These are phyloP conservation scores for Prunus fruticosa DNA, from an alignment of 306 rosid genomes.

Conservation along the genomic window DNA sequence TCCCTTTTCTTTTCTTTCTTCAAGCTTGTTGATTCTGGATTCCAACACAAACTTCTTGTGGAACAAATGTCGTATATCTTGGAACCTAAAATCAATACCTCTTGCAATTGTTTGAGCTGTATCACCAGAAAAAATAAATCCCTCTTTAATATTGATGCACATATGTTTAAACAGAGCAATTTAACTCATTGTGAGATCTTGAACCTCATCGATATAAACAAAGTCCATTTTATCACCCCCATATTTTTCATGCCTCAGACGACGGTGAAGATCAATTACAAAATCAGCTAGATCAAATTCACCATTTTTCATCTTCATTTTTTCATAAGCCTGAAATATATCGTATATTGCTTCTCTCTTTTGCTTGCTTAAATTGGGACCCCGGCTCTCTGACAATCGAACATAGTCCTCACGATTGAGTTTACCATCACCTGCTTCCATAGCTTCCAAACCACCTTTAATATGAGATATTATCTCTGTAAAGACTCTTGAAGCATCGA, in stretches of 20 bases:
- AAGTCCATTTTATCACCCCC: constrained; percentile 53
- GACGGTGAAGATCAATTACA: constrained; percentile 58
- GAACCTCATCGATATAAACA: constrained; percentile 83
- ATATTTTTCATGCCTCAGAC: constrained; percentile 40
- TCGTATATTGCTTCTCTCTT: constrained; percentile 56
- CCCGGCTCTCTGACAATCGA: constrained; percentile 35
- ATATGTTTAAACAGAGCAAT: constrained; percentile 64
- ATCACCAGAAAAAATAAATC: constrained; percentile 86
- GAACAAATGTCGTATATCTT: constrained; percentile 62
- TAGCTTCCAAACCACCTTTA: constrained; percentile 55
- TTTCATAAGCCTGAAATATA: constrained; percentile 59
- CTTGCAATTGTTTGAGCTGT: constrained; percentile 87
- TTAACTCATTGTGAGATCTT: constrained; percentile 78
- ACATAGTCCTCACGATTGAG: constrained; percentile 50
- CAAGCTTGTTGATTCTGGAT: constrained; percentile 17
- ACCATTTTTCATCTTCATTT: constrained; percentile 54
- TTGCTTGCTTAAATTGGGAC: constrained; percentile 38
- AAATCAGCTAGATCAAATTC: constrained; percentile 78
- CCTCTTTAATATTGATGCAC: constrained; percentile 63
- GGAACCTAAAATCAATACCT: constrained; percentile 81
- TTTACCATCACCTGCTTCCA: constrained; percentile 41
- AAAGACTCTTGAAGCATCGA: constrained; percentile 62
- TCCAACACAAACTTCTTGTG: constrained; percentile 55
- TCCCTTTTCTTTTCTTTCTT: constrained; percentile 41
- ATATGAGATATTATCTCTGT: constrained; percentile 70